Base-by-base conservation (phyloP, 2,329 filamentous ascomycete genomes). In the Daldinia sp. region DNA sequence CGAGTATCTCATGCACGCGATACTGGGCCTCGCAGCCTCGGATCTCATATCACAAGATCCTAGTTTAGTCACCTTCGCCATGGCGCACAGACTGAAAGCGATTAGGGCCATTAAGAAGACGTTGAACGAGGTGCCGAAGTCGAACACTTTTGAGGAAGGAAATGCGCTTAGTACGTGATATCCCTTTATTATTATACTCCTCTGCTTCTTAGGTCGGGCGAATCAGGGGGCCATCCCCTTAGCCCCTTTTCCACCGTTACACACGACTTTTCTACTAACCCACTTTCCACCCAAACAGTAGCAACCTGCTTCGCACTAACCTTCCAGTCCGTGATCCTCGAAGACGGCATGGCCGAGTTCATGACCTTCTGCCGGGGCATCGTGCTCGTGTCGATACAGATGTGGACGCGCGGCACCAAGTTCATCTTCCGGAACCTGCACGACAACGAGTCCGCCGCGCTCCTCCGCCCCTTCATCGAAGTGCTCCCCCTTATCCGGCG, bases 31-130 rank as follows among this genome's bases (percentile, higher is more conserved):
- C 62, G 82, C 89, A 1, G 90, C 89, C 29, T 90, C 88, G 0
- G 86, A 91, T 66, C 81, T 91, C 3, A 81, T 83, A 68, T 76
- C 77, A 3, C 74, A 78, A 0, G 85, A 84, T 60, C 73, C 80
- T 1, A 81, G 80, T 61, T 81, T 90, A 15, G 75, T 82, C 11
- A 78, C 82, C 11, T 81, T 84, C 27, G 88, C 88, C 39, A 85
- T 91, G 77, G 79, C 79, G 32, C 89, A 91, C 73, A 86, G 89
- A 17, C 77, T 90, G 53, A 85, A 89, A 61, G 88, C 89, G 4
- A 85, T 91, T 69, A 83, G 82, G 61, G 82, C 85, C 4, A 85
- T 89, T 68, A 87, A 88, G 73, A 82, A 81, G 66, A 80, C 82
- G 0, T 75, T 89, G 2, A 73, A 77, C 9, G 77, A 80, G 47